Evolutionary conservation across 2,329 filamentous ascomycete species (phyloP).

Genomic region (Claviceps pazoutovae): DNA sequence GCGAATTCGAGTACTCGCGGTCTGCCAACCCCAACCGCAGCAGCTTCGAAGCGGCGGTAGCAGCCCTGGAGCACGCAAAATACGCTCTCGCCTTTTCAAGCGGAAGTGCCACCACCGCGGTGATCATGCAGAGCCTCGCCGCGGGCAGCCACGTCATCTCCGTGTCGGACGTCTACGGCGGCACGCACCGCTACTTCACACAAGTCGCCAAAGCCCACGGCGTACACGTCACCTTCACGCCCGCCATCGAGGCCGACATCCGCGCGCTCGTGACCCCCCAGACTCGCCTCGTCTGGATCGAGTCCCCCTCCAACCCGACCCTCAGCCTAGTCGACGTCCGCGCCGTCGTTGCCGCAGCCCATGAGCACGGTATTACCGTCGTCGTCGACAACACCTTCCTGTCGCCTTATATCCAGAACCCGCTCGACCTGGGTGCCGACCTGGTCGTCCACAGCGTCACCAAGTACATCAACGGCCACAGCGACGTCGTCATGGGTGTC

Average conservation of each 20-base stretch:
- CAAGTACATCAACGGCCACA: slow-evolving; percentile 98
- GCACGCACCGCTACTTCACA: slow-evolving; percentile 97
- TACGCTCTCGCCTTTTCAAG: slow-evolving; percentile 91
- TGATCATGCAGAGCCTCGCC: slow-evolving; percentile 82
- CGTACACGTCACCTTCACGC: slow-evolving; percentile 87
- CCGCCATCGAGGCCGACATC: slow-evolving; percentile 81
- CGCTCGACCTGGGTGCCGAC: slow-evolving; percentile 86
- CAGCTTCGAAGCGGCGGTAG: slow-evolving; percentile 86
- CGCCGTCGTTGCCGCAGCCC: slow-evolving; percentile 68
- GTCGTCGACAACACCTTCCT: slow-evolving; percentile 99
- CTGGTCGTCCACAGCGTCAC: slow-evolving; percentile 95
- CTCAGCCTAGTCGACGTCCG: slow-evolving; percentile 85
- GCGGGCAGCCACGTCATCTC: slow-evolving; percentile 88
- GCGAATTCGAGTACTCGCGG: slow-evolving; percentile 83
- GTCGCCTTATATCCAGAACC: slow-evolving; percentile 92
- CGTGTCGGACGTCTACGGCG: slow-evolving; percentile 94
- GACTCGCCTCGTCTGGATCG: slow-evolving; percentile 92
- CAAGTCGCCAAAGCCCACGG: slow-evolving; percentile 92
- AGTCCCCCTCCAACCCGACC: slow-evolving; percentile 89
- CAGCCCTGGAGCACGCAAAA: slow-evolving; percentile 81
- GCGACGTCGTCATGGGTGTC: slow-evolving; percentile 94
- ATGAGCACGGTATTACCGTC: slow-evolving; percentile 77
- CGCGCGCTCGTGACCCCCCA: slow-evolving; percentile 69
- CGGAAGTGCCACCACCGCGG: slow-evolving; percentile 85
- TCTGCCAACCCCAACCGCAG: slow-evolving; percentile 89